These are phyloP conservation scores for Fusarium ambrosium DNA, from an alignment of 2,329 filamentous ascomycete species.

Conservation along the genomic window DNA sequence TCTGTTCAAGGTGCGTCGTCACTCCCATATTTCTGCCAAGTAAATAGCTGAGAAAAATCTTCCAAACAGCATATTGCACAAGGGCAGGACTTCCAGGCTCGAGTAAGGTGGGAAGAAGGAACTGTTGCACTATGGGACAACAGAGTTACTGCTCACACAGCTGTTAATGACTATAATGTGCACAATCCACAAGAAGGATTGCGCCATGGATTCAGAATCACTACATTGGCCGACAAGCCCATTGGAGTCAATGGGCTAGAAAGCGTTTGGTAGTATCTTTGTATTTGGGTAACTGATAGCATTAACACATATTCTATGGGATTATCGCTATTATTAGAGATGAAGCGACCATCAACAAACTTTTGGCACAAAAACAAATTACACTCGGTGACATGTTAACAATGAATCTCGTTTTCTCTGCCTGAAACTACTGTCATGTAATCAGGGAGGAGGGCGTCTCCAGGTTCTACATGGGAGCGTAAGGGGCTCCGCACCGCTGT, in stretches of 20 bases:
- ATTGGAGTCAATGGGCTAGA: background rate
- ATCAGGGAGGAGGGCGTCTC: constrained; percentile 70
- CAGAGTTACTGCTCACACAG: constrained; percentile 23
- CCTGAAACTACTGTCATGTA: constrained; percentile 66
- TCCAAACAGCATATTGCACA: background rate
- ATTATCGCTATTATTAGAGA: background rate
- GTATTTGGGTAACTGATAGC: background rate
- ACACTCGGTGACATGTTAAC: background rate
- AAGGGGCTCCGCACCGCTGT: constrained; percentile 77
- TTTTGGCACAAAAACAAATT: background rate
- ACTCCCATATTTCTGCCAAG: background rate
- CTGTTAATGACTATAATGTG: constrained; percentile 6
- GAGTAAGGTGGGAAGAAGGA: constrained; percentile 71
- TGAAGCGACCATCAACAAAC: background rate
- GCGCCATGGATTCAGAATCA: constrained; percentile 14
- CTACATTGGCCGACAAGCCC: background rate
- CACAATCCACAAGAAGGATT: constrained; percentile 2
- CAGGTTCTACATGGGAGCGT: constrained; percentile 62
- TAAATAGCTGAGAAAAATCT: background rate
- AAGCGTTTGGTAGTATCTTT: background rate
- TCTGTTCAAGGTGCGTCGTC: background rate
- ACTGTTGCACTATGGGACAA: constrained; percentile 71
- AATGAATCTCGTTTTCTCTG: background rate
- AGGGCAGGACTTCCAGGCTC: constrained; percentile 70
- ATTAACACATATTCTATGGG: background rate